Conservation (phyloP, 148 eudicot species). For the Rheum nobile region DNA sequence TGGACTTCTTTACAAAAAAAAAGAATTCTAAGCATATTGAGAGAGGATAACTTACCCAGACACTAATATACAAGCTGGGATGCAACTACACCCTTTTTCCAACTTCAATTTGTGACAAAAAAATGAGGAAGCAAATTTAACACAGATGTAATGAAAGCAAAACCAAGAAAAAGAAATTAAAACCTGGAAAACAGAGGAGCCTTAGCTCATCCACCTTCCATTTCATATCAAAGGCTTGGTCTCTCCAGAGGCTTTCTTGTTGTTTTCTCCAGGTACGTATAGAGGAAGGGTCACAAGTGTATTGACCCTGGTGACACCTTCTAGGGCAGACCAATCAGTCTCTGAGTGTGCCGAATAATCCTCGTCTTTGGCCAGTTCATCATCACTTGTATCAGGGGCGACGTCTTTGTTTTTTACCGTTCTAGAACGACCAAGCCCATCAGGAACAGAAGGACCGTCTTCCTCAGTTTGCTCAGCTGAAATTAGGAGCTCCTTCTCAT, state of each 20-base stretch:
- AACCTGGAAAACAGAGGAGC: not conserved
- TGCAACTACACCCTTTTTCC: conserved; percentile 21
- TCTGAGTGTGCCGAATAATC: not conserved
- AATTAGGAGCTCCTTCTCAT: conserved; percentile 18
- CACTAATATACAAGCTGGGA: conserved; percentile 58
- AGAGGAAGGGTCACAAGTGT: conserved; percentile 41
- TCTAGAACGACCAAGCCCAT: conserved; percentile 20
- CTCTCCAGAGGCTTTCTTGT: conserved; percentile 17
- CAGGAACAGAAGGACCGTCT: conserved; percentile 15
- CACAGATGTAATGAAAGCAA: not conserved
- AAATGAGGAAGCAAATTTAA: conserved; percentile 13
- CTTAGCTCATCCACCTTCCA: conserved; percentile 2
- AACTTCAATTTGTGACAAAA: conserved; percentile 11
- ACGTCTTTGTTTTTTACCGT: conserved; percentile 11
- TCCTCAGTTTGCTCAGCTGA: conserved; percentile 5
- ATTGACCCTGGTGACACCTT: conserved; percentile 45
- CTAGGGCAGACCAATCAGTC: conserved; percentile 44
- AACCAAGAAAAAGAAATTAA: not conserved
- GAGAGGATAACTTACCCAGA: conserved; percentile 37
- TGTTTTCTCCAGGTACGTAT: conserved; percentile 21
- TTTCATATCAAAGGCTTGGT: not conserved
- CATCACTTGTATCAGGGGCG: conserved; percentile 15
- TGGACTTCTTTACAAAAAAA: conserved; percentile 27
- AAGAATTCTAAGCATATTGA: conserved; percentile 22
- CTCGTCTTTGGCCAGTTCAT: conserved; percentile 5